Percentiles rank a stretch among this genome's conserved stretches.
These are phyloP conservation scores for Thelonectria rubi DNA, from an alignment of 2,329 filamentous ascomycete species.

Conservation along the genomic window DNA sequence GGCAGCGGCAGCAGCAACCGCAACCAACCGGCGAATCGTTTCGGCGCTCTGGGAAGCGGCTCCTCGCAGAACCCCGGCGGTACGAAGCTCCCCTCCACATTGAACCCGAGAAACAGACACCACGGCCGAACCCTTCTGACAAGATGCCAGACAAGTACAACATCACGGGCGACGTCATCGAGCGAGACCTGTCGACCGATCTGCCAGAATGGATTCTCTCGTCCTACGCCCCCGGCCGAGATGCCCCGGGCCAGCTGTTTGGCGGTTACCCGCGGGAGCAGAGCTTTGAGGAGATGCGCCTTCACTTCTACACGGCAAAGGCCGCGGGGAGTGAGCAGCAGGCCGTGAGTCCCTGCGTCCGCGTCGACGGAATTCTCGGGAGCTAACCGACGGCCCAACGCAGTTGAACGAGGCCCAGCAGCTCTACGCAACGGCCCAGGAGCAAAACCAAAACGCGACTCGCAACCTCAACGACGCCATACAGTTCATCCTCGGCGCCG, in stretches of 20 bases:
- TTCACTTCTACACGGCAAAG: slow-evolving; percentile 72
- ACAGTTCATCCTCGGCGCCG: slow-evolving; percentile 71
- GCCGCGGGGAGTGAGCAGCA: slow-evolving; percentile 67
- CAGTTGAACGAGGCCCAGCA: slow-evolving; percentile 69
- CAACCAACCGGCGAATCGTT: slow-evolving; percentile 62
- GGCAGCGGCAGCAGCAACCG: slow-evolving; percentile 35
- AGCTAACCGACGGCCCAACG: slow-evolving; percentile 27
- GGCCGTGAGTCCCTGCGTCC: slow-evolving; percentile 53
- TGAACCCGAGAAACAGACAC: not conserved
- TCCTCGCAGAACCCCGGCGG: slow-evolving; percentile 34
- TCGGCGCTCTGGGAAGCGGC: slow-evolving; percentile 56
- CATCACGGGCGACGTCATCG: slow-evolving; percentile 68
- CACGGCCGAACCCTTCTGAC: slow-evolving; percentile 23
- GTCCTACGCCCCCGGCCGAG: slow-evolving; percentile 79
- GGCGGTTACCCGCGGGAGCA: slow-evolving; percentile 82
- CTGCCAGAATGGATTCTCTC: slow-evolving; percentile 87
- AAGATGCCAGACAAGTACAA: slow-evolving; percentile 53
- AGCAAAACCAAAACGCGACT: slow-evolving; percentile 77
- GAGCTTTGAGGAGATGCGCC: slow-evolving; percentile 86
- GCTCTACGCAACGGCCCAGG: slow-evolving; percentile 70
- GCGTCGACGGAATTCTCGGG: not conserved
- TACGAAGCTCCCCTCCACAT: slow-evolving; percentile 20
- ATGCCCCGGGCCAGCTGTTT: slow-evolving; percentile 84
- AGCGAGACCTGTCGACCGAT: slow-evolving; percentile 73
- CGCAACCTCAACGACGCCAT: slow-evolving; percentile 77